Evolutionary conservation across 2,329 filamentous ascomycete species (phyloP), one percentile per base, ranked within the genome.

Genomic region (Fusarium sp.): DNA sequence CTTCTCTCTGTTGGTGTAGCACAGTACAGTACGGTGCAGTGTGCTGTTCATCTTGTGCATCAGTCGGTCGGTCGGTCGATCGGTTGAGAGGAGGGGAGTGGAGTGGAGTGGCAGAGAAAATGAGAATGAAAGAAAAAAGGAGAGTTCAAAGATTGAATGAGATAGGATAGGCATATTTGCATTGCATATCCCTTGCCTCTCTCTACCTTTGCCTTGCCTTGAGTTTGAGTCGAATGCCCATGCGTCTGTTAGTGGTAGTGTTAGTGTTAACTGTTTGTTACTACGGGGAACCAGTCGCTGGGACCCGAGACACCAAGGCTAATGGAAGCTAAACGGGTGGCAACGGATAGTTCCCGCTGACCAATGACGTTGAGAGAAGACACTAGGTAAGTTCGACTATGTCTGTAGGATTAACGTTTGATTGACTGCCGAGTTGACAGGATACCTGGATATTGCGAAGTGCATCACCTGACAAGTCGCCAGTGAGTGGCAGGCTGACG

Each of bases 171-270:
- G 62, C 34, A 34, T 63, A 50, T 50, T 32, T 59, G 42, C 66
- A 67, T 30, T 59, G 46, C 66, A 67, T 46, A 55, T 57, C 61
- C 51, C 51, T 62, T 67, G 57, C 21, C 40, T 50, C 23, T 48
- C 34, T 37, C 18, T 37, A 18, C 9, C 20, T 25, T 32, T 20
- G 47, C 28, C 47, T 49, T 20, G 18, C 48, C 32, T 34, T 30
- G 51, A 37, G 37, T 56, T 49, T 49, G 59, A 59, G 41, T 53
- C 34, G 42, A 21, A 27, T 45, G 46, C 46, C 30, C 34, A 30
- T 43, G 51, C 18, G n/a, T 20, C 40, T 40, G 40, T 34, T 48
- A 46, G 28, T 37, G 34, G 34, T 37, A 37, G 18, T 37, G 43
- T 41, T 57, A 55, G 56, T 34, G 41, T 45, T 60, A 46, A 23